Evolutionary conservation across 2,329 filamentous ascomycete species (phyloP), one percentile per base, ranked within the genome.

Genomic region (Pseudogymnoascus sp.): DNA sequence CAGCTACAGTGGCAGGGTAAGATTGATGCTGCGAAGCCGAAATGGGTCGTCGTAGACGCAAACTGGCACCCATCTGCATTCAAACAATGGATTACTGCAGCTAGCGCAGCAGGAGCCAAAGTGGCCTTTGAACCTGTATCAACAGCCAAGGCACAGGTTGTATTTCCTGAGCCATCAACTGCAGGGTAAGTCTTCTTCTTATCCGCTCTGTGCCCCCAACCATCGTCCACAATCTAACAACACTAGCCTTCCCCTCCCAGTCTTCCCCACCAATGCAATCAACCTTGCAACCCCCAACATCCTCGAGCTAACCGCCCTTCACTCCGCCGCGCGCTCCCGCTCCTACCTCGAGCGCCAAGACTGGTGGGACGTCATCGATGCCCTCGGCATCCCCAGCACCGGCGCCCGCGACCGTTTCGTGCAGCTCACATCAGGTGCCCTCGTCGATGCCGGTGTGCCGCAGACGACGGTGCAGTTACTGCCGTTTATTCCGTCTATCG

Each of bases 71-170:
- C 85, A 3, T 71, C 76, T 2, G 83, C 87, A 19, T 82, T 96
- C 2, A 78, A 82, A 39, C 78, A 81, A 60, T 93, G 92, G 85
- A 77, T 92, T 41, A 70, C 75, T n/a, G 78, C 84, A 39, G 86
- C 81, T 45, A 84, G 83, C 63, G 72, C 78, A 2, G 77, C 83
- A 63, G 73, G 78, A 4, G 81, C 83, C 14, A 81, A 79, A 19
- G 81, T 92, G 5, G 89, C 89, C 11, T 96, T 93, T 70, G 94
- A 97, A 74, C 93, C 94, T 1, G 94, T 97, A 6, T 96, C 91
- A 1, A 85, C 83, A 1, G 85, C 84, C 64, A 99, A 97, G 77
- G 84, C 90, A 3, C 78, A 81, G 55, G 81, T 85, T 7, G 78
- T 92, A 5, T 95, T 94, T 75, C 76, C 23, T 73, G 74, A 55